phyloP scores from a whole-genome alignment of 352 stramenopile genomes.

The Achlya hypogyna region DNA sequence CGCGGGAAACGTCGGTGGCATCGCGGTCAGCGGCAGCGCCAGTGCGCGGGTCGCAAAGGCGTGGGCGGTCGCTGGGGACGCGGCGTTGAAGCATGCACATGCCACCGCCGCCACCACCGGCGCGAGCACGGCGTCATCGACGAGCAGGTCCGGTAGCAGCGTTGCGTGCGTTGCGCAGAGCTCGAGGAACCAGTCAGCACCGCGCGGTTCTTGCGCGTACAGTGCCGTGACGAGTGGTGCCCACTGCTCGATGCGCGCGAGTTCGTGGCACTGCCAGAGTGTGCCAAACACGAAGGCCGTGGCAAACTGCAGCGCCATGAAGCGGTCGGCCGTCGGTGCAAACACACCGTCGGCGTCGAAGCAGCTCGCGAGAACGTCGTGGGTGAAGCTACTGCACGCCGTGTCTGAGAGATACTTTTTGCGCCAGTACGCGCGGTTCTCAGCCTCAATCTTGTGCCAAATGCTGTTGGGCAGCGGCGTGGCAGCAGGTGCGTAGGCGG shows the following conservation, averaged over 20 bases:
- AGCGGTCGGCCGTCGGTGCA: constrained; percentile 51
- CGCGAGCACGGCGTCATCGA: constrained; percentile 37
- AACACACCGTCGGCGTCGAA: constrained; percentile 29
- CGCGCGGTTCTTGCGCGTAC: constrained; percentile 60
- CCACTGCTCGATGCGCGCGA: constrained; percentile 68
- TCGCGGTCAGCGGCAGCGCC: constrained; percentile 39
- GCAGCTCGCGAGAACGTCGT: constrained; percentile 56
- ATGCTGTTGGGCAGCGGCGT: constrained; percentile 41
- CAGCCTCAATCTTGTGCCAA: constrained; percentile 59
- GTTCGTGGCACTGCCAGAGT: constrained; percentile 69
- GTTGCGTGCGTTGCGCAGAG: constrained; percentile 51
- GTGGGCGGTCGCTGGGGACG: constrained; percentile 40
- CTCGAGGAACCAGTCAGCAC: constrained; percentile 61
- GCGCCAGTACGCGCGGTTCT: constrained; percentile 80
- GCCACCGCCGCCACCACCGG: neutral
- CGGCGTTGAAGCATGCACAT: neutral
- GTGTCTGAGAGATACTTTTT: constrained; percentile 78
- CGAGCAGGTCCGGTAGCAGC: constrained; percentile 61
- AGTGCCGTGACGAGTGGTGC: constrained; percentile 49
- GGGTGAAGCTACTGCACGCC: constrained; percentile 70
- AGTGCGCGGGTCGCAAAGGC: constrained; percentile 63
- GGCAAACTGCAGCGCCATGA: constrained; percentile 64
- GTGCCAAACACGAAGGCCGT: constrained; percentile 84
- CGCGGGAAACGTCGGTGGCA: neutral
- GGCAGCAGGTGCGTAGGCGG: neutral